phyloP scores from a whole-genome alignment of 345 rosid genomes.

The Rhodamnia argentea region DNA sequence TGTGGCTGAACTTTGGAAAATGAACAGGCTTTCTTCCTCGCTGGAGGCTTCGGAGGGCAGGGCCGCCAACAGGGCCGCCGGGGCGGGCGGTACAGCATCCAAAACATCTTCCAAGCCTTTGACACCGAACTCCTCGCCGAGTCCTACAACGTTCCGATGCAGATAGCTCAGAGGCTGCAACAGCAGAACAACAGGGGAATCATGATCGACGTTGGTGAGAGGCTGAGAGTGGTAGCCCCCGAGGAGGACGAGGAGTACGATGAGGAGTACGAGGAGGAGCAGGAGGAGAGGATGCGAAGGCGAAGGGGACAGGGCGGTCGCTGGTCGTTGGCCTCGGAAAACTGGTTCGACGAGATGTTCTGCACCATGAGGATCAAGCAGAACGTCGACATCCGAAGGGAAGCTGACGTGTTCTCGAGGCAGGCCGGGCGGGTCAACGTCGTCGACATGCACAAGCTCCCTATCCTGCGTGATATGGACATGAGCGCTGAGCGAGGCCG shows the following conservation, averaged over 20 bases:
- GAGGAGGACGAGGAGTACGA: not conserved
- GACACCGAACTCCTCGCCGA: conserved; percentile 16
- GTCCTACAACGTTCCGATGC: conserved; percentile 11
- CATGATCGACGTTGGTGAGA: conserved; percentile 3
- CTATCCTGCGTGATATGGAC: conserved; percentile 12
- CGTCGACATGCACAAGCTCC: conserved; percentile 17
- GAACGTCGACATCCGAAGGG: conserved; percentile 10
- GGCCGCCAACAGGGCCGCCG: not conserved
- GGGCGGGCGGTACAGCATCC: not conserved
- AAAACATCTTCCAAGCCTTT: conserved; percentile 14
- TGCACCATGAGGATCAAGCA: conserved; percentile 21
- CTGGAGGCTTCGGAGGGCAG: conserved; percentile 4
- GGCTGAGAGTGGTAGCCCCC: conserved; percentile 4
- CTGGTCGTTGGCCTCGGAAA: not conserved
- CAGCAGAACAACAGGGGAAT: conserved; percentile 5
- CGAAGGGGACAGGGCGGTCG: not conserved
- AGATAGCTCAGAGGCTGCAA: conserved; percentile 2
- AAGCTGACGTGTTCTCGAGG: conserved; percentile 15
- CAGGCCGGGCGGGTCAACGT: conserved; percentile 18
- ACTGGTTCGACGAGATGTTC: conserved; percentile 20
- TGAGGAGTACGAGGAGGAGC: not conserved
- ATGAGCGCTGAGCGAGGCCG: conserved; percentile 25
- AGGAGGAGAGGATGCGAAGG: not conserved
- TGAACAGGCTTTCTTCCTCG: conserved; percentile 16
- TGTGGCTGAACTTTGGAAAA: not conserved